Evolutionary conservation across 208 protist genomes (phyloP).

Genomic region (Wallacemonas rigidus): DNA sequence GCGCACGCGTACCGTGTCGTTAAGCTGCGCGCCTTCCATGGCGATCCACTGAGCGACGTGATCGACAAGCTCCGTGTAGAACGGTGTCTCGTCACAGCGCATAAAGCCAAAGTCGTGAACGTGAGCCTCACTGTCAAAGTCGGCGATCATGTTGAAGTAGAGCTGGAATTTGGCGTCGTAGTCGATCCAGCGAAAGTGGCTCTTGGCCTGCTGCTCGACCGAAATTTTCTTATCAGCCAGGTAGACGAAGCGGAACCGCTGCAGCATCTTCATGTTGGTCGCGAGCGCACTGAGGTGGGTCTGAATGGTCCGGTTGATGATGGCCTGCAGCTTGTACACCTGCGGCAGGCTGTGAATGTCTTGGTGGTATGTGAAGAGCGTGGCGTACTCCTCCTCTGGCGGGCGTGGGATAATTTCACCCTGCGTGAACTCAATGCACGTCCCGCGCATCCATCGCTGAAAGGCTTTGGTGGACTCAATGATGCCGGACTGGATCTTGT

Average conservation of each 20-base stretch:
- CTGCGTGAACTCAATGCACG: conserved; percentile 95
- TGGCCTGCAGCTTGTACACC: conserved; percentile 89
- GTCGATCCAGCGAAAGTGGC: conserved; percentile 93
- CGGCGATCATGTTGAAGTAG: conserved; percentile 94
- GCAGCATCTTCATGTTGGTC: conserved; percentile 93
- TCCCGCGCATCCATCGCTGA: conserved; percentile 96
- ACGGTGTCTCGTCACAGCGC: conserved; percentile 88
- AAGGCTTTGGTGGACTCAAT: conserved; percentile 95
- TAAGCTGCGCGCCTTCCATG: conserved; percentile 93
- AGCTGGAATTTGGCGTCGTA: conserved; percentile 96
- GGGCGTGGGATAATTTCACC: conserved; percentile 88
- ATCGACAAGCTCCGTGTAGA: conserved; percentile 90
- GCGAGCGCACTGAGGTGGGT: conserved; percentile 90
- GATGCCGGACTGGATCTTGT: conserved; percentile 92
- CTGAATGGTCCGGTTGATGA: conserved; percentile 91
- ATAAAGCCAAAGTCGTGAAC: conserved; percentile 96
- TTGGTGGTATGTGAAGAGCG: conserved; percentile 95
- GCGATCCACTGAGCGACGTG: conserved; percentile 94
- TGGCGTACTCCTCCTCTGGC: conserved; percentile 78
- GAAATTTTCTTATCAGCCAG: conserved; percentile 93
- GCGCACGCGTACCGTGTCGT: conserved; percentile 80
- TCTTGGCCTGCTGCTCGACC: conserved; percentile 94
- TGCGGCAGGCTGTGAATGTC: conserved; percentile 92
- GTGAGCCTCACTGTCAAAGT: conserved; percentile 87
- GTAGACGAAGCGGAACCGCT: conserved; percentile 94